Conservation (phyloP, 202 grass and related monocot genomes). For the Carex sylvatica region DNA sequence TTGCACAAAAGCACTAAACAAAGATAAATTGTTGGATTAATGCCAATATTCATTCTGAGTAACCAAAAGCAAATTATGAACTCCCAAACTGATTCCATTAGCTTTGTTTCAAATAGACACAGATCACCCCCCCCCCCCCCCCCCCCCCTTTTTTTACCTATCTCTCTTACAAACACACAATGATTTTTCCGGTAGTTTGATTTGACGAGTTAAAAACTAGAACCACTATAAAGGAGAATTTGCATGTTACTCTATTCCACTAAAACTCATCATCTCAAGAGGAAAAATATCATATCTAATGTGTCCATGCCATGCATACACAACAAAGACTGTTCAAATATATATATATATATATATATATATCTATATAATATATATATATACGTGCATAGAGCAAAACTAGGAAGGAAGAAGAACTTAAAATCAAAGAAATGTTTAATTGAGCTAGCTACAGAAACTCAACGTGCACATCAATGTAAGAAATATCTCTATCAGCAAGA, state of each 20-base stretch:
- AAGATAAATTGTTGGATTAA: conserved; percentile 18
- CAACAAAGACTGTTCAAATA: background rate
- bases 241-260: background rate
- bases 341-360: background rate
- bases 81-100: background rate
- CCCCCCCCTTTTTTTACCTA: background rate
- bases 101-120: background rate
- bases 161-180: background rate
- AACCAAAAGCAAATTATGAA: conserved; percentile 20
- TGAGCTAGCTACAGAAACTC: background rate
- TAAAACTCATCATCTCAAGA: background rate
- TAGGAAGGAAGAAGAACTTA: background rate
- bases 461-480: background rate
- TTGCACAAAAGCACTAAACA: conserved; percentile 14
- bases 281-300: background rate
- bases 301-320: background rate
- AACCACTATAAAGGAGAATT: background rate
- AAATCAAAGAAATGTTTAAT: background rate
- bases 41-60: background rate
- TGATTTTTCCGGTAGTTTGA: background rate
- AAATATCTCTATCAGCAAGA: background rate
- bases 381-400: background rate
- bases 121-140: background rate
- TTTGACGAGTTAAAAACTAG: background rate
- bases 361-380: no score